Base-by-base conservation (phyloP, 2,329 filamentous ascomycete genomes). In the Dactylellina parvicollis region DNA sequence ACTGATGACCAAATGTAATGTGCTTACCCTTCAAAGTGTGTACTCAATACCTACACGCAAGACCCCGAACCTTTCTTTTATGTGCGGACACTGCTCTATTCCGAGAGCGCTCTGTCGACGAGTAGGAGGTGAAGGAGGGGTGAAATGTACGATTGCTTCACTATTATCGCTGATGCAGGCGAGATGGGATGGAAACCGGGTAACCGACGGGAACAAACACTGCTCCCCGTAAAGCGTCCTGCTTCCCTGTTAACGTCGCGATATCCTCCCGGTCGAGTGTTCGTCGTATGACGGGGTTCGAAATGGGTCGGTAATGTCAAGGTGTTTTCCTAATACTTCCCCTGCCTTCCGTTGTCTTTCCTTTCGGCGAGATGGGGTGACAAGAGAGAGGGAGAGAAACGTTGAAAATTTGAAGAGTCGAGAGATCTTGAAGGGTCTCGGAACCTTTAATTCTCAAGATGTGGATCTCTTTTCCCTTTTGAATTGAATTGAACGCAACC, bases 401-500 rank as follows among this genome's bases (percentile, higher is more conserved):
- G 32, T 16, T 49, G 36, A 46, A 59, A 20, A n/a, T n/a, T n/a
- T 28, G 10, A 50, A 18, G 8, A 38, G 9, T 54, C 18, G 4
- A 26, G 18, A 10, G 14, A n/a, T 52, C 32, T 5, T 26, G 20
- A 38, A 42, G 52, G 24, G 32, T 20, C 61, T 24, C 36, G 50
- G 49, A 40, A 57, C 30, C 28, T 60, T 60, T 14, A 69, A 57
- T 54, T 28, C 36, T 24, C 14, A 24, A 66, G 28, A 52, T 59
- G 64, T 69, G 64, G 64, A 69, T 69, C 64, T 60, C 54, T 52
- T 69, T 69, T 18, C 64, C 64, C 64, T 69, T 69, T 69, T 69
- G 46, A 66, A 66, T 57, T n/a, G n/a, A n/a, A n/a, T n/a, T n/a
- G n/a, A n/a, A n/a, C n/a, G 61, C 34, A 38, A 26, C n/a, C 22